A percentile compares a stretch with the other conserved stretches of the same genome.
phyloP scores from a whole-genome alignment of 306 rosid genomes.

The Fragaria nilgerrensis region DNA sequence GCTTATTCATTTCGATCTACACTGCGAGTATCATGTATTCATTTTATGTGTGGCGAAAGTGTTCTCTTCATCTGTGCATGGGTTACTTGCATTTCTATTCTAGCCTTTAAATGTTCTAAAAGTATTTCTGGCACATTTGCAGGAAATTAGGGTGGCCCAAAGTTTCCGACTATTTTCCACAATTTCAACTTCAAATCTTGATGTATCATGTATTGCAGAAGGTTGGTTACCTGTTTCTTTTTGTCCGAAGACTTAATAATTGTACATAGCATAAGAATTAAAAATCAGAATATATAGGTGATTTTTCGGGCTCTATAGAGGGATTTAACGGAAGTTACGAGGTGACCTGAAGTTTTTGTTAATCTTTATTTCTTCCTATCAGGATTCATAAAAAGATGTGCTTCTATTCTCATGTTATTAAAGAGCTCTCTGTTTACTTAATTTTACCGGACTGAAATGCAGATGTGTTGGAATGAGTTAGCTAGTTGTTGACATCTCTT shows the following conservation, averaged over 20 bases:
- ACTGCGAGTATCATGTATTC: not conserved
- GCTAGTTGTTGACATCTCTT: not conserved
- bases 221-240: slow-evolving; percentile 36
- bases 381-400: not conserved
- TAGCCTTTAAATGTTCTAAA: not conserved
- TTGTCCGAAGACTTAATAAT: not conserved
- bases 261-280: not conserved
- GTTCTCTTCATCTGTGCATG: not conserved
- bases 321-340: not conserved
- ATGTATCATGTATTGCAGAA: slow-evolving; percentile 43
- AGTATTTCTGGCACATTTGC: slow-evolving; percentile 23
- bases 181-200: slow-evolving; percentile 54
- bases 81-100: not conserved
- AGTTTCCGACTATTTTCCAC: slow-evolving; percentile 80
- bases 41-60: not conserved
- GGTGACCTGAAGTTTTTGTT: not conserved
- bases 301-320: not conserved
- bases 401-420: not conserved
- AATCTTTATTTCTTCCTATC: not conserved
- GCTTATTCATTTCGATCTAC: not conserved
- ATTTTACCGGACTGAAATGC: not conserved
- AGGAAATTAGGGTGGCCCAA: slow-evolving; percentile 81
- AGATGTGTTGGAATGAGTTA: not conserved
- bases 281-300: not conserved
- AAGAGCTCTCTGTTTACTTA: not conserved